These are phyloP conservation scores for Xanthoceras sorbifolium DNA, from an alignment of 345 rosid genomes.

Conservation along the genomic window DNA sequence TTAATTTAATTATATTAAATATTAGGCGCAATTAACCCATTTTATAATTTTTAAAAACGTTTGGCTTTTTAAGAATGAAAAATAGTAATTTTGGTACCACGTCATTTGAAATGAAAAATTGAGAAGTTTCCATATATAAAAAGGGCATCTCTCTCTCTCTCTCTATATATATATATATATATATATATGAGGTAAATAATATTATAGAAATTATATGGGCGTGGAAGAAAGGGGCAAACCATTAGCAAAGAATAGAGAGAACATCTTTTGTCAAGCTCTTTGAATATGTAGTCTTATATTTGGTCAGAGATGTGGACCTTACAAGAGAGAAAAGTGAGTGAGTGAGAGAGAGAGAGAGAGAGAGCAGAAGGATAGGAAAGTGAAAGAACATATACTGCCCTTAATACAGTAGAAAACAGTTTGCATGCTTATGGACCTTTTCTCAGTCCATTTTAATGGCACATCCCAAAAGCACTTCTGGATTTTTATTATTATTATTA, in stretches of 20 bases:
- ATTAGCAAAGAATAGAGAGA: background rate
- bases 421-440: conserved; percentile 20
- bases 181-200: too few relatives aligned
- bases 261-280: conserved; percentile 10
- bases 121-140: too few relatives aligned
- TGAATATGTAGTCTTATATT: conserved; percentile 18
- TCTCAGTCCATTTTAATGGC: background rate
- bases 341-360: background rate
- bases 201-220: background rate
- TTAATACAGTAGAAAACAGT: conserved; percentile 33
- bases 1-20: too few relatives aligned
- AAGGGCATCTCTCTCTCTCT: too few relatives aligned
- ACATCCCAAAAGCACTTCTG: background rate
- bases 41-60: too few relatives aligned
- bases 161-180: too few relatives aligned
- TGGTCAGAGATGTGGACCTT: conserved; percentile 42
- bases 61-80: too few relatives aligned
- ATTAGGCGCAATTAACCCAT: too few relatives aligned
- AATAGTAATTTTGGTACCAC: too few relatives aligned
- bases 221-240: background rate
- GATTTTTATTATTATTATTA: background rate
- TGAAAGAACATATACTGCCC: conserved; percentile 15
- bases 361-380: background rate
- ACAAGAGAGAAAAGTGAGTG: conserved; percentile 5
- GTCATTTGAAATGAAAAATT: too few relatives aligned